Conservation (phyloP, 768 basidiomycete genomes). For the Trametes elegans region DNA sequence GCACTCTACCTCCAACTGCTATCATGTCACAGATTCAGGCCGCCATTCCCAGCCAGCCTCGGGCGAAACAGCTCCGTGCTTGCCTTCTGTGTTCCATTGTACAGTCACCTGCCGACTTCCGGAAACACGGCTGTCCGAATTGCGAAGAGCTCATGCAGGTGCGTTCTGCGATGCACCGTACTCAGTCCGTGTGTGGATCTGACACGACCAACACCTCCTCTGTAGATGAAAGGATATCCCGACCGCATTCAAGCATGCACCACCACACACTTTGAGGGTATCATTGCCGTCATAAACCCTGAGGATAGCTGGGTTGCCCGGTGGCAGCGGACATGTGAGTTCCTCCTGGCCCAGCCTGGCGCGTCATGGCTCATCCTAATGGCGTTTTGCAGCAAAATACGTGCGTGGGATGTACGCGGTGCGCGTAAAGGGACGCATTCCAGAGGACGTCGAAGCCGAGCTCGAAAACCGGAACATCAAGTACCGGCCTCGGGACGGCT, state of each 20-base stretch:
- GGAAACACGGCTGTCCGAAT: slow-evolving; percentile 88
- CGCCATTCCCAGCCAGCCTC: slow-evolving; percentile 57
- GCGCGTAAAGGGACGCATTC: slow-evolving; percentile 80
- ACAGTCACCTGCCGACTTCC: slow-evolving; percentile 80
- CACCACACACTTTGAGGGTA: slow-evolving; percentile 89
- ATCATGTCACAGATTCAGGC: slow-evolving; percentile 29
- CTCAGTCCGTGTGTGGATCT: background rate
- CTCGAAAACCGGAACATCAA: slow-evolving; percentile 74
- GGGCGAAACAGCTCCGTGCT: slow-evolving; percentile 77
- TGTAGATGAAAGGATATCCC: slow-evolving; percentile 81
- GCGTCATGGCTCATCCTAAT: background rate
- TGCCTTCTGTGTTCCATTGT: slow-evolving; percentile 94
- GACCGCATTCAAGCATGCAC: slow-evolving; percentile 88
- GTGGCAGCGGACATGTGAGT: slow-evolving; percentile 92
- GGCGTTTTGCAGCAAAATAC: slow-evolving; percentile 66
- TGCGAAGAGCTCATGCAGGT: slow-evolving; percentile 96
- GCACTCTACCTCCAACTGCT: background rate
- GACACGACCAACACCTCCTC: background rate
- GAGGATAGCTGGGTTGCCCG: slow-evolving; percentile 92
- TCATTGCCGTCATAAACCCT: slow-evolving; percentile 84
- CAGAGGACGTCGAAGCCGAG: slow-evolving; percentile 82
- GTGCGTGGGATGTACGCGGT: slow-evolving; percentile 92
- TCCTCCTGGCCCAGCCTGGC: background rate
- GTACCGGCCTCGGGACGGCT: slow-evolving; percentile 83
- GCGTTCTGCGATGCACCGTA: slow-evolving; percentile 20